Conservation (phyloP, 148 eudicot species). For the Rhododendron williamsianum region DNA sequence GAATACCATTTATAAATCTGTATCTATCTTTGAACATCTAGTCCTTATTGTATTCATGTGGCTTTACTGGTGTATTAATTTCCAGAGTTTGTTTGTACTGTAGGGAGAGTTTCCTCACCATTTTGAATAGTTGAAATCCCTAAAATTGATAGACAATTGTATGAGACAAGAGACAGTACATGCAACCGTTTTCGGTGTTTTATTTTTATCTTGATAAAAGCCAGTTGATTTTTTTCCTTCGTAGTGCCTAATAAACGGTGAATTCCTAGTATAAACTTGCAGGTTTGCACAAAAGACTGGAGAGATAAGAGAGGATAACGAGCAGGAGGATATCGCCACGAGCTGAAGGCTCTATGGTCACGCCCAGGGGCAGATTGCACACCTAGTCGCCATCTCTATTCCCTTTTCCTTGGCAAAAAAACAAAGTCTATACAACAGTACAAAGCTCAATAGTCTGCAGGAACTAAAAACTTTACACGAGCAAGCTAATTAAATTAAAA, state of each 20-base stretch:
- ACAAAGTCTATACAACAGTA: background rate
- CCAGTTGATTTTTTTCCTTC: background rate
- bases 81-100: slow-evolving; percentile 25
- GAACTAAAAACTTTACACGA: background rate
- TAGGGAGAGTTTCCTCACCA: slow-evolving; percentile 1
- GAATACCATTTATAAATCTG: background rate
- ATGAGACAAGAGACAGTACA: background rate
- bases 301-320: background rate
- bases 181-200: background rate
- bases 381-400: too few relatives aligned
- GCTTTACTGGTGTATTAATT: background rate
- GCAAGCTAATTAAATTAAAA: background rate
- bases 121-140: background rate
- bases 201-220: background rate
- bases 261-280: background rate
- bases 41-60: background rate
- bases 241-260: background rate
- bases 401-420: too few relatives aligned
- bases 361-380: too few relatives aligned
- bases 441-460: background rate
- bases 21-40: background rate
- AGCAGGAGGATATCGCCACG: too few relatives aligned
- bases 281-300: background rate
- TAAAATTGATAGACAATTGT: background rate
- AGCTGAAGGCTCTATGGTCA: too few relatives aligned